These are phyloP conservation scores for Coemansia sp. DNA, from an alignment of 192 early-diverging fungal genomes.

Conservation along the genomic window DNA sequence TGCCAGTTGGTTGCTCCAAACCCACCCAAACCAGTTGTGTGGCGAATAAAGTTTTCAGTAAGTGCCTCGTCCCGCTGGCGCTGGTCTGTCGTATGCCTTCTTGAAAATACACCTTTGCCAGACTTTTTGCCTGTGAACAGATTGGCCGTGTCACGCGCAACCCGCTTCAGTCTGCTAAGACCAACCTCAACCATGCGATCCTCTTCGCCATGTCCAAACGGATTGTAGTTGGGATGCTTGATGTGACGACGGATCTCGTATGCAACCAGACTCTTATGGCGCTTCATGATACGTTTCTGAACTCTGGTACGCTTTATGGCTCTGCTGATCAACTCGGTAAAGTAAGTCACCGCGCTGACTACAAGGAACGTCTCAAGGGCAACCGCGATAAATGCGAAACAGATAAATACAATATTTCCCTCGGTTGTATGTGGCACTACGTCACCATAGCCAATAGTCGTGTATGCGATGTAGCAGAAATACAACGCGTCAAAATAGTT, in stretches of 20 bases:
- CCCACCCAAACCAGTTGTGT: constrained; percentile 43
- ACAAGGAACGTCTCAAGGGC: constrained; percentile 51
- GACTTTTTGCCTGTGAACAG: constrained; percentile 19
- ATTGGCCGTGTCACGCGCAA: constrained; percentile 11
- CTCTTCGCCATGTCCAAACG: constrained; percentile 37
- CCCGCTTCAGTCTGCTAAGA: constrained; percentile 22
- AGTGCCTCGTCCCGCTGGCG: constrained; percentile 33
- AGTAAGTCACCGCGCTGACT: constrained; percentile 42
- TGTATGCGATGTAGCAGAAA: constrained; percentile 54
- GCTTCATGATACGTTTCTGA: constrained; percentile 38
- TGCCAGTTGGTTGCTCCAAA: constrained; percentile 35
- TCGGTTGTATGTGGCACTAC: constrained; percentile 32
- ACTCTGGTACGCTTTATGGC: constrained; percentile 36
- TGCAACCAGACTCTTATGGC: constrained; percentile 34
- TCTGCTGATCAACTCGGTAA: constrained; percentile 26
- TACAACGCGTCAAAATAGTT: constrained; percentile 50
- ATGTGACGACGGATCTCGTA: constrained; percentile 54
- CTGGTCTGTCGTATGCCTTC: constrained; percentile 14
- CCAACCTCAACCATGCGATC: constrained; percentile 29
- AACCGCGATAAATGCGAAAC: constrained; percentile 47
- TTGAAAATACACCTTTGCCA: constrained; percentile 8
- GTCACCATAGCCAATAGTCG: constrained; percentile 55
- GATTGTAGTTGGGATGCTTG: constrained; percentile 53
- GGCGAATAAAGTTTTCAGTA: constrained; percentile 41
- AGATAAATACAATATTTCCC: constrained; percentile 48